phyloP scores from a whole-genome alignment of 306 rosid species.

The Vigna mungo region DNA sequence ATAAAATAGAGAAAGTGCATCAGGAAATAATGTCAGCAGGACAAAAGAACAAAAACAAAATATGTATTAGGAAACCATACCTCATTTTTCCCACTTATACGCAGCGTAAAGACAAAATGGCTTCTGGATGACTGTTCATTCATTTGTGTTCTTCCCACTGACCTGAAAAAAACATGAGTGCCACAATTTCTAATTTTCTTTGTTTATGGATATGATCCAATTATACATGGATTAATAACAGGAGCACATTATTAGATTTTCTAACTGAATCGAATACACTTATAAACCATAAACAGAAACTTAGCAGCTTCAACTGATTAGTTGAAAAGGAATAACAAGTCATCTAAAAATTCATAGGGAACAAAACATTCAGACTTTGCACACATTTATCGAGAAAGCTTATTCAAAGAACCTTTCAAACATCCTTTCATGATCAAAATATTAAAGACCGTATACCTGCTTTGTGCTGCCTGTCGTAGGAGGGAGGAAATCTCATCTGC shows the following conservation, averaged over 20 bases:
- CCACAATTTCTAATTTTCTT: conserved; percentile 21
- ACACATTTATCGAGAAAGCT: no score
- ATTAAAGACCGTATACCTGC: conserved; percentile 64
- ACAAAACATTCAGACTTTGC: neutral
- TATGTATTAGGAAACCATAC: conserved; percentile 40
- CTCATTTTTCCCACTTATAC: conserved; percentile 88
- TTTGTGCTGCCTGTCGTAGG: conserved; percentile 80
- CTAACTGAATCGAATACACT: neutral
- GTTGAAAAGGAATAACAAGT: conserved; percentile 20
- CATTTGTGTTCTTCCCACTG: conserved; percentile 97
- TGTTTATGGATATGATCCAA: neutral
- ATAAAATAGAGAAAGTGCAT: conserved; percentile 33
- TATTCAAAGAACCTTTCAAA: conserved; percentile 16
- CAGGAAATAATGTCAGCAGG: conserved; percentile 25
- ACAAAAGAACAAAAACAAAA: conserved; percentile 3
- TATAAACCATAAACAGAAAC: neutral
- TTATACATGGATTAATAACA: conserved; percentile 23
- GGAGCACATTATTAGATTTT: neutral
- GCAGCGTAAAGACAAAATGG: conserved; percentile 91
- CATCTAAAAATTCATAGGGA: conserved; percentile 27
- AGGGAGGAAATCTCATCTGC: conserved; percentile 90
- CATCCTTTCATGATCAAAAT: conserved; percentile 17
- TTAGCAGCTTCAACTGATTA: neutral
- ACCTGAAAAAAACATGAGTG: conserved; percentile 57
- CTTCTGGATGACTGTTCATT: conserved; percentile 98